phyloP scores from a whole-genome alignment of 257 asterid genomes.

The Solanum paucissectum region DNA sequence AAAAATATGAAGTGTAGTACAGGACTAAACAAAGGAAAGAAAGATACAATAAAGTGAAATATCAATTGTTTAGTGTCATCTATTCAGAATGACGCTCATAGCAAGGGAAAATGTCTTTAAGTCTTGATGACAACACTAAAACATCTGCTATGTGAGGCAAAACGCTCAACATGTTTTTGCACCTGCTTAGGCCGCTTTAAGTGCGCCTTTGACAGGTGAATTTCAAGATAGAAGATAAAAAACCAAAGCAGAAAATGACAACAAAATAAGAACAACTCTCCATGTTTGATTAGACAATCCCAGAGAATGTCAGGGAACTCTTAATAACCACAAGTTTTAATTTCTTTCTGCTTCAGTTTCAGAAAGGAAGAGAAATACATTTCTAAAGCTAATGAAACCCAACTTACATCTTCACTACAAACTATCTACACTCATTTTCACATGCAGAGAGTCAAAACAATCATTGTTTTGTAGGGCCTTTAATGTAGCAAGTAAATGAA shows the following conservation, averaged over 20 bases:
- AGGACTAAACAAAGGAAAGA: not conserved
- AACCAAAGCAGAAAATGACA: not conserved
- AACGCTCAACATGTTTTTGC: not conserved
- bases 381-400: not conserved
- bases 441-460: not conserved
- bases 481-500: not conserved
- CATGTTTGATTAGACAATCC: not conserved
- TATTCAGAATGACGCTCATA: not conserved
- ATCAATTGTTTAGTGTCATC: not conserved
- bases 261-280: not conserved
- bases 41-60: not conserved
- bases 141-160: too few relatives aligned
- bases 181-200: slow-evolving; percentile 6
- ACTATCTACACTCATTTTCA: not conserved
- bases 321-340: not conserved
- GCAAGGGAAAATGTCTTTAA: not conserved
- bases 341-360: not conserved
- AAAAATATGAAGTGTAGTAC: not conserved
- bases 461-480: not conserved
- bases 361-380: not conserved
- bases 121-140: not conserved
- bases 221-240: not conserved
- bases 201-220: slow-evolving; percentile 23
- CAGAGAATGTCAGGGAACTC: not conserved
- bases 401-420: not conserved